Conservation (phyloP, 257 asterid genomes). For the Forsythia suspensa region DNA sequence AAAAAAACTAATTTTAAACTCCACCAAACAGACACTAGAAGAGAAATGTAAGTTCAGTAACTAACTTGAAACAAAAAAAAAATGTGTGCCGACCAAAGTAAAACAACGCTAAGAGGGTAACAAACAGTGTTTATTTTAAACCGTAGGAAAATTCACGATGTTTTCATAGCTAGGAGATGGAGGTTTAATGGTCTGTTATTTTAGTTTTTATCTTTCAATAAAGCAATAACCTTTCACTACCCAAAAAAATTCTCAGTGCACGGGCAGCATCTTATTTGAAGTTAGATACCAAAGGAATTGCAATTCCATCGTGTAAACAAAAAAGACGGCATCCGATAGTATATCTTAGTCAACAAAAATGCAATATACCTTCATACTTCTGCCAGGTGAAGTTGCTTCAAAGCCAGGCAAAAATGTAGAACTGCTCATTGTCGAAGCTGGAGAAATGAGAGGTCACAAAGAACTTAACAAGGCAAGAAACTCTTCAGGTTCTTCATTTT, state of each 20-base stretch:
- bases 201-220: neutral
- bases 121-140: neutral
- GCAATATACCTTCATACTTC: neutral
- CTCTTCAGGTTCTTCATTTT: constrained; percentile 50
- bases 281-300: neutral
- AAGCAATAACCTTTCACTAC: neutral
- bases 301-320: neutral
- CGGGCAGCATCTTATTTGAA: neutral
- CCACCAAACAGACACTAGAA: neutral
- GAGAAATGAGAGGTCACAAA: constrained; percentile 10
- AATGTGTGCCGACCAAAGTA: neutral
- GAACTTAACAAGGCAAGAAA: constrained; percentile 37
- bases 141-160: neutral
- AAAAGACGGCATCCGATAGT: neutral
- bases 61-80: neutral
- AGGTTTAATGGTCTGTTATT: neutral
- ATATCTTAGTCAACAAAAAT: neutral
- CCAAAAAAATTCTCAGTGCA: neutral
- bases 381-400: neutral
- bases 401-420: neutral
- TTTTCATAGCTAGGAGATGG: neutral
- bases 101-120: neutral
- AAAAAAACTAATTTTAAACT: too few relatives aligned
- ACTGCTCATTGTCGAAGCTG: neutral
- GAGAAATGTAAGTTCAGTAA: neutral